Base-by-base conservation (phyloP, 768 basidiomycete genomes). In the Rhodotorula diobovata region DNA sequence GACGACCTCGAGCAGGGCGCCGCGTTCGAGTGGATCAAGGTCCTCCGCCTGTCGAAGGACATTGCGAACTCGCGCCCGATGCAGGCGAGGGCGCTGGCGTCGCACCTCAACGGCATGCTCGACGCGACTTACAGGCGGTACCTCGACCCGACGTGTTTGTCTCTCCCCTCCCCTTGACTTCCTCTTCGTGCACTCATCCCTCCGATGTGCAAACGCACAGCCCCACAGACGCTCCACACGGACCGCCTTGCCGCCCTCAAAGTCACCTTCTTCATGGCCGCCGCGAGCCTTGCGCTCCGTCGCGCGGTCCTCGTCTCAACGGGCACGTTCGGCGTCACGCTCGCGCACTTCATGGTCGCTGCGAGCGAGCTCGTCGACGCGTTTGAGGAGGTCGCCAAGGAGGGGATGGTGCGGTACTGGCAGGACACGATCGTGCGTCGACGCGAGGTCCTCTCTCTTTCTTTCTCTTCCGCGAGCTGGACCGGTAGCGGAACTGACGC, bases 1-100 rank as follows among this genome's bases (percentile, higher is more conserved):
- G 70, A 71, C 55, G 70, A 71, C 50, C 58, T 39, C 39, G 70
- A 71, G 50, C 70, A 63, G 28, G 66, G 65, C 15, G 70, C 66
- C 1, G 41, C 54, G 15, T 67, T 71, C 32, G 48, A 62, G 61
- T 62, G 65, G 43, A 18, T 71, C 53, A 61, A 66, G 48, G 64
- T 70, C 5, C 60, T 61, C 1, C 54, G 63, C 14, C 6, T 70
- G 35, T 35, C 45, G 20, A 61, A 60, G 21, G 55, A 61, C 37
- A 60, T 62, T 23, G 51, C 55, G n/a, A 32, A 35, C 30, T 55
- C 55, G 3, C 60, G 43, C 14, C 56, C 48, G 5, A 57, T 45
- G 30, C 60, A 61, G 18, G 70, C 70, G 2, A 61, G 55, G 2
- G 43, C 65, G 2, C 55, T 71, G 39, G 65, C 45, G 7, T 37